Base-by-base conservation (phyloP, 352 stramenopile species). In the Globisporangium splendens region DNA sequence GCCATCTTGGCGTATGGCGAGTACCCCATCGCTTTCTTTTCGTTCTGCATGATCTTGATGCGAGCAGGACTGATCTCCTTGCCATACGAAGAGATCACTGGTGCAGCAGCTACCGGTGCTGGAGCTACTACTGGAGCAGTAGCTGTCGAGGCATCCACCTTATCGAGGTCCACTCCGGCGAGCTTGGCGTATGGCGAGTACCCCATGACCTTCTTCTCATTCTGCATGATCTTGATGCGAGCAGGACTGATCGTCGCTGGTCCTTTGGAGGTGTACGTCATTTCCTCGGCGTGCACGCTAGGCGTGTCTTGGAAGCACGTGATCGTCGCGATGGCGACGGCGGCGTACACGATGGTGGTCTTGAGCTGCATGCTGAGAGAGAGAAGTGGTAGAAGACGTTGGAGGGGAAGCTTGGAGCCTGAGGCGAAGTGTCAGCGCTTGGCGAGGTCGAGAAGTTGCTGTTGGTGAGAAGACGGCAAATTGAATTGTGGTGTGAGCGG, bases 341-440 rank as follows among this genome's bases (percentile, higher is more conserved):
- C 28, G 24, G 43, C 43, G 49, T 31, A 54, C 49, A 31, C 13
- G 31, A 54, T 46, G 11, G 18, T n/a, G n/a, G 24, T 54, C 31
- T 43, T 54, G 49, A 54, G 28, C n/a, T 54, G 49, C 49, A 54
- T 54, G 28, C n/a, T 33, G 24, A 31, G 5, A 5, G 24, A 31
- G 5, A 31, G 5, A 5, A 31, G 24, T 2, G 24, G 43, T 17
- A 13, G n/a, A 31, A 17, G 48, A 13, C 12, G 49, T 24, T 17
- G 47, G 5, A 11, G 1, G 18, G 47, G 12, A 20, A 22, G 18
- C 24, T 5, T 31, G 24, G 5, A 31, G 24, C 24, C 5, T 20
- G 21, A 22, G 24, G 11, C 20, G 31, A 20, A n/a, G 47, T 15
- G 12, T 41, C 8, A n/a, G 47, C 17, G 28, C 47, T 52, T 22